Percentiles rank a stretch among this genome's conserved stretches.
These are phyloP conservation scores for Aspergillus alliaceus DNA, from an alignment of 2,329 filamentous ascomycete genomes.

Conservation along the genomic window DNA sequence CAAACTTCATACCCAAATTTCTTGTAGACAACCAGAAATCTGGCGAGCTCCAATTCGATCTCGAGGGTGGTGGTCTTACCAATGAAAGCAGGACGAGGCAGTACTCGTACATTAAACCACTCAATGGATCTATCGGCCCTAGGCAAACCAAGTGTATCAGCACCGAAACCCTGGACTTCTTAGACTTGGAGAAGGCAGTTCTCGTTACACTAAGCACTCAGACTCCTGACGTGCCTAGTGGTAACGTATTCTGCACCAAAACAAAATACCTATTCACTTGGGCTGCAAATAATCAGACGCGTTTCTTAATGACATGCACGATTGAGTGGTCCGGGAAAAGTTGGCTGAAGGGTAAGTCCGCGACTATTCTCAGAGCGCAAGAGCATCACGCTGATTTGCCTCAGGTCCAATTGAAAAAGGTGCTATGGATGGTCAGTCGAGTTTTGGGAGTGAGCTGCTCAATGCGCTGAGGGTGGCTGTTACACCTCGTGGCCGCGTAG, in stretches of 20 bases:
- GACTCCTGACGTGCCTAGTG: constrained; percentile 92
- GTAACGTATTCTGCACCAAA: constrained; percentile 87
- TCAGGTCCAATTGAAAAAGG: constrained; percentile 93
- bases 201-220: constrained; percentile 80
- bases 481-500: constrained; percentile 60
- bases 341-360: constrained; percentile 81
- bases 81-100: constrained; percentile 72
- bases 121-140: constrained; percentile 80
- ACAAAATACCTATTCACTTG: constrained; percentile 94
- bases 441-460: constrained; percentile 79
- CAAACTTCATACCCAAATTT: constrained; percentile 82
- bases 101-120: constrained; percentile 89
- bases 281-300: constrained; percentile 82
- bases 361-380: not conserved
- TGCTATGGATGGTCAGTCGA: constrained; percentile 81
- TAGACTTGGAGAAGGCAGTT: constrained; percentile 85
- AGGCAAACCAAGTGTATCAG: constrained; percentile 94
- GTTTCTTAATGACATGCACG: constrained; percentile 81
- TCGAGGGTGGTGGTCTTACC: constrained; percentile 74
- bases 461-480: constrained; percentile 72
- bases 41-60: constrained; percentile 78
- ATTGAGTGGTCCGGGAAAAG: constrained; percentile 98
- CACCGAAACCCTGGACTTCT: constrained; percentile 75
- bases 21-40: constrained; percentile 86
- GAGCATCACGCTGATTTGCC: constrained; percentile 28